Percentiles rank a stretch among this genome's conserved stretches.
Conservation (phyloP, 192 early-diverging fungal species). For the Coemansia sp. region DNA sequence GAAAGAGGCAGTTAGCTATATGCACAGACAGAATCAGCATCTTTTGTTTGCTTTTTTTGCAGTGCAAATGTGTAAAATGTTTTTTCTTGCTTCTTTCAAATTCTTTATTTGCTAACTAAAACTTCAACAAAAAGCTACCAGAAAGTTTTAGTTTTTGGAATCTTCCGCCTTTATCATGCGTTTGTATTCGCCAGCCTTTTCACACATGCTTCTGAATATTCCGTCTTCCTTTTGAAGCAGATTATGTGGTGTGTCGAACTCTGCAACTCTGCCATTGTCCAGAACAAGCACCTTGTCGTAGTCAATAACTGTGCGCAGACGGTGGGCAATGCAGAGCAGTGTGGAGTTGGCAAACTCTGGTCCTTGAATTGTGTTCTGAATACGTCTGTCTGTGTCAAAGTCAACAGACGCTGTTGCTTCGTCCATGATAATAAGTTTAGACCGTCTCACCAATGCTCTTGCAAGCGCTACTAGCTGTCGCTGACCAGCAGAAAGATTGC, state of each 20-base stretch:
- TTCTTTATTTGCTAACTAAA: no score
- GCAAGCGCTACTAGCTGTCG: constrained; percentile 79
- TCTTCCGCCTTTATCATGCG: no score
- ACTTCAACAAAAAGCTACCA: no score
- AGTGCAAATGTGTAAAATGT: no score
- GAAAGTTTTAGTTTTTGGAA: no score
- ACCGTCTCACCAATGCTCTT: constrained; percentile 69
- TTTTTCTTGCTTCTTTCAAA: no score
- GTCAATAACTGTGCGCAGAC: constrained; percentile 70
- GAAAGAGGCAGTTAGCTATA: no score
- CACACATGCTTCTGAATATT: constrained; percentile 69
- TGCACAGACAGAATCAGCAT: no score
- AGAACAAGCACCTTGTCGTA: constrained; percentile 76
- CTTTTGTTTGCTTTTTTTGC: no score
- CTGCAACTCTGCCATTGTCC: constrained; percentile 64
- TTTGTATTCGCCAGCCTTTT: constrained; percentile 76
- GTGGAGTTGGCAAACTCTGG: constrained; percentile 49
- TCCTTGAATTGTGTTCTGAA: constrained; percentile 58
- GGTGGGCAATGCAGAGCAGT: constrained; percentile 70
- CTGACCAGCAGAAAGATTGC: constrained; percentile 78
- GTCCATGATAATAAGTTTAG: constrained; percentile 69
- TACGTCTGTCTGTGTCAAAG: constrained; percentile 73
- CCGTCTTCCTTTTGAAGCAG: constrained; percentile 56
- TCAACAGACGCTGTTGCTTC: constrained; percentile 78
- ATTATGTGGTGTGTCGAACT: constrained; percentile 65